These are phyloP conservation scores for Mucor lusitanicus DNA, from an alignment of 371 early-diverging fungal genomes.

Conservation along the genomic window DNA sequence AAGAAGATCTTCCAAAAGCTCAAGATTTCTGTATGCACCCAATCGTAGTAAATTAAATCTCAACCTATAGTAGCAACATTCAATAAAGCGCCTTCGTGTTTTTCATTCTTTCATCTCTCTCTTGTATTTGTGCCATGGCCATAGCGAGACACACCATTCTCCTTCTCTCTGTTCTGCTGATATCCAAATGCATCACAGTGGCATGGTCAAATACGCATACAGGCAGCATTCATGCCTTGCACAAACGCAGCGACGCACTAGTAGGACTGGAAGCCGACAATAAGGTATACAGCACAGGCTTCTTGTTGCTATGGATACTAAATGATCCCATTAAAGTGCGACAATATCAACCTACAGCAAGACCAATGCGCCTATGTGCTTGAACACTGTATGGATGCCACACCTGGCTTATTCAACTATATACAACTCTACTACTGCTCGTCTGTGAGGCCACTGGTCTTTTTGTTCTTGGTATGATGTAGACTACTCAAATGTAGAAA, in stretches of 20 bases:
- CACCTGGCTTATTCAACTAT: slow-evolving; percentile 64
- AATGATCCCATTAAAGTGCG: slow-evolving; percentile 38
- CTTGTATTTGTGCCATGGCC: slow-evolving; percentile 7
- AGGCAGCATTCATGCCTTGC: background rate
- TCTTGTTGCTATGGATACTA: background rate
- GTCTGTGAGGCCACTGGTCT: slow-evolving; percentile 38
- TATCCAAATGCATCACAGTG: slow-evolving; percentile 14
- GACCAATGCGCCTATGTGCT: slow-evolving; percentile 60
- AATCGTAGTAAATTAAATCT: background rate
- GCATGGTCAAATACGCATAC: slow-evolving; percentile 16
- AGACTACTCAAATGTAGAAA: background rate
- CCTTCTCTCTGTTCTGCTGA: slow-evolving; percentile 14
- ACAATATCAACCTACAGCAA: slow-evolving; percentile 51
- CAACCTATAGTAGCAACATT: background rate
- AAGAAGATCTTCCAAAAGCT: too few species aligned
- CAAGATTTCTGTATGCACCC: too few species aligned
- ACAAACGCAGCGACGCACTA: slow-evolving; percentile 2
- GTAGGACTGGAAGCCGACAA: background rate
- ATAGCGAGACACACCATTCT: slow-evolving; percentile 10
- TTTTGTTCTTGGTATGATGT: slow-evolving; percentile 45
- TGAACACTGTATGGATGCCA: slow-evolving; percentile 53
- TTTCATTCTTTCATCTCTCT: background rate
- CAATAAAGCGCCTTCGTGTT: background rate
- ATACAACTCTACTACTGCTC: slow-evolving; percentile 65
- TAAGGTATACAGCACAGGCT: background rate